phyloP scores from a whole-genome alignment of 2,329 filamentous ascomycete genomes.

The Dothistroma septosporum region DNA sequence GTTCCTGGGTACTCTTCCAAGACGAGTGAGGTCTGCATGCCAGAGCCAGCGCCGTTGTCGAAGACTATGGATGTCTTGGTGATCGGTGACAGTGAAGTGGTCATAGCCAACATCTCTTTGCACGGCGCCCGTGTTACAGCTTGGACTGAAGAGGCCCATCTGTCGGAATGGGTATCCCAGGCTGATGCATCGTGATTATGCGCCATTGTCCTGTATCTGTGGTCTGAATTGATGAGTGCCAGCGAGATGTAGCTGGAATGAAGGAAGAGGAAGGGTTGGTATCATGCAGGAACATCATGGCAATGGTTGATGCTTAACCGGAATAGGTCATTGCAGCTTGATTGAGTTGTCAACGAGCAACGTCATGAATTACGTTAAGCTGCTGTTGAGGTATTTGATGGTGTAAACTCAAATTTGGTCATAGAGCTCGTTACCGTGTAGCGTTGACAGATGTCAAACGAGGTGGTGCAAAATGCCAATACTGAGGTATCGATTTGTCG shows the following conservation, averaged over 20 bases:
- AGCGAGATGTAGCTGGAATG: not conserved
- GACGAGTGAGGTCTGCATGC: conserved; percentile 10
- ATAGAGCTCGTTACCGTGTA: not conserved
- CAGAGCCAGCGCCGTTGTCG: conserved; percentile 15
- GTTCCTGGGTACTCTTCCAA: conserved; percentile 3
- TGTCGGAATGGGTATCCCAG: conserved; percentile 9
- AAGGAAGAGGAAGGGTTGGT: not conserved
- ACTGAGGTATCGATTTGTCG: too few species aligned
- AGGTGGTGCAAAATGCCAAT: too few species aligned
- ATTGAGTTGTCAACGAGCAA: not conserved
- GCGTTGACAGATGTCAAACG: not conserved
- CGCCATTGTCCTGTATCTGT: conserved; percentile 3
- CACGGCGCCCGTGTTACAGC: conserved; percentile 11
- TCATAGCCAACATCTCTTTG: conserved; percentile 8
- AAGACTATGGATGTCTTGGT: not conserved
- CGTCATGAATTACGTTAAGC: not conserved
- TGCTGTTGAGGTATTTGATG: not conserved
- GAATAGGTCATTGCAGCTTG: not conserved
- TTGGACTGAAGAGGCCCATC: conserved; percentile 14
- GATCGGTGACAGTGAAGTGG: not conserved
- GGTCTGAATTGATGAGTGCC: not conserved
- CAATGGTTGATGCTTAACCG: not conserved
- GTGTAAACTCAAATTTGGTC: not conserved
- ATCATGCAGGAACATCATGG: not conserved
- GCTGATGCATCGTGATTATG: conserved; percentile 5